A percentile compares a stretch with the other conserved stretches of the same genome.
Conservation (phyloP, 805 yeast species). For the Tetrapisispora fleetii region DNA sequence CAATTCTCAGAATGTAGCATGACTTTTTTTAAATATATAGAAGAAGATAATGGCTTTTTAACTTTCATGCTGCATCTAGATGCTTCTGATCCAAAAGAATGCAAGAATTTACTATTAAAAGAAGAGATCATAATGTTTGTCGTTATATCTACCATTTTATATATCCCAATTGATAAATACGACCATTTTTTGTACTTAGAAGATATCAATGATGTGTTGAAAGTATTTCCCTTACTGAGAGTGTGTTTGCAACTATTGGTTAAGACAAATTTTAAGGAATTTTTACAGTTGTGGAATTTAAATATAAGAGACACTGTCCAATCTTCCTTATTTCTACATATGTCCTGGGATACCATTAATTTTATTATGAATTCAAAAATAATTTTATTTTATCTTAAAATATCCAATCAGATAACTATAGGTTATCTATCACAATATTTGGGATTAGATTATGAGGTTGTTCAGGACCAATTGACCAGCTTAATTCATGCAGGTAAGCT, state of each 20-base stretch:
- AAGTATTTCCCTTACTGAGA: constrained; percentile 8
- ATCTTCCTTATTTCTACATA: constrained; percentile 12
- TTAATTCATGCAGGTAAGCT: constrained; percentile 14
- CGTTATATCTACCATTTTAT: constrained; percentile 15
- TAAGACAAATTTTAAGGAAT: constrained; percentile 16
- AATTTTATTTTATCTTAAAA: constrained; percentile 21
- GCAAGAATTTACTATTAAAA: constrained; percentile 7
- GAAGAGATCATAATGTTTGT: constrained; percentile 19
- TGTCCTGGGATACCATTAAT: constrained; percentile 14
- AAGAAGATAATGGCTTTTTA: constrained; percentile 9
- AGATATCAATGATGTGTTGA: constrained; percentile 9
- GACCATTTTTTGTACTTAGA: constrained; percentile 17
- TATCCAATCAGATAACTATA: constrained; percentile 16
- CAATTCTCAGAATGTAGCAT: constrained; percentile 16
- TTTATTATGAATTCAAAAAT: constrained; percentile 20
- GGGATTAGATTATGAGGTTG: constrained; percentile 10
- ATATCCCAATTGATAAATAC: constrained; percentile 23
- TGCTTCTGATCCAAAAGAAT: neutral
- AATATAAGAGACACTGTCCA: constrained; percentile 9
- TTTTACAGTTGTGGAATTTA: constrained; percentile 20
- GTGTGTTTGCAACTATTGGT: constrained; percentile 14
- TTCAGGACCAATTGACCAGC: constrained; percentile 12
- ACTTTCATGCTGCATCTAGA: constrained; percentile 1
- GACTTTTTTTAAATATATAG: constrained; percentile 11
- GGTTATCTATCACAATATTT: constrained; percentile 19